These are phyloP conservation scores for Cyclotella atomus DNA, from an alignment of 108 stramenopile species.

Conservation along the genomic window DNA sequence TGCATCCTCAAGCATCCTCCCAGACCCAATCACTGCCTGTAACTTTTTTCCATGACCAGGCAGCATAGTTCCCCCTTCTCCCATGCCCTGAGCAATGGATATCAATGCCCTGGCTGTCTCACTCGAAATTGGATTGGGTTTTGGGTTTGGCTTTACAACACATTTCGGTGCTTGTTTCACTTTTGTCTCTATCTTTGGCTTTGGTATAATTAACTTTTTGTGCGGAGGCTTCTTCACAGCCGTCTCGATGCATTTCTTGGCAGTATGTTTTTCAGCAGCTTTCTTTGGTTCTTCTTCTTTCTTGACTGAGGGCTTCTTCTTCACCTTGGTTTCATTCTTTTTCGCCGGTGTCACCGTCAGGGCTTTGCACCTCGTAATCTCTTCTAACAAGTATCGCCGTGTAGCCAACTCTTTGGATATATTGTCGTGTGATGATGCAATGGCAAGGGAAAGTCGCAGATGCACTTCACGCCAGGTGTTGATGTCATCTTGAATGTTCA, in stretches of 20 bases:
- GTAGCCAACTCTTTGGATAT: slow-evolving; percentile 63
- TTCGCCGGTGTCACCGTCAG: background rate
- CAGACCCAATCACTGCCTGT: no score
- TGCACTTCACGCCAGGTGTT: slow-evolving; percentile 75
- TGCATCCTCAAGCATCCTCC: no score
- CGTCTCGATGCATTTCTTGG: background rate
- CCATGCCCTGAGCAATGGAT: background rate
- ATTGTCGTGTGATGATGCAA: slow-evolving; percentile 62
- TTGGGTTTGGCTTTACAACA: background rate
- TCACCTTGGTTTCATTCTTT: slow-evolving; percentile 6
- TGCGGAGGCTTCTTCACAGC: background rate
- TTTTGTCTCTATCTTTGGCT: background rate
- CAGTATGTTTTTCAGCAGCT: background rate
- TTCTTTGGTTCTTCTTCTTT: background rate
- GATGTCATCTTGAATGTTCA: slow-evolving; percentile 31
- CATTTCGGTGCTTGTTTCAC: background rate
- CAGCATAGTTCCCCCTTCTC: background rate
- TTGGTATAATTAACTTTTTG: background rate
- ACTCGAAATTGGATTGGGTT: background rate
- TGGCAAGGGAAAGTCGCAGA: slow-evolving; percentile 53
- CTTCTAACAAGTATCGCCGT: slow-evolving; percentile 71
- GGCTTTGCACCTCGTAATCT: slow-evolving; percentile 51
- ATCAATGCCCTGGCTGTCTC: background rate
- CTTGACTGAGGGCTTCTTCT: slow-evolving; percentile 15
- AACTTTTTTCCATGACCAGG: no score